Base-by-base conservation (phyloP, 495 filamentous ascomycete genomes). In the Patellaria atrata region DNA sequence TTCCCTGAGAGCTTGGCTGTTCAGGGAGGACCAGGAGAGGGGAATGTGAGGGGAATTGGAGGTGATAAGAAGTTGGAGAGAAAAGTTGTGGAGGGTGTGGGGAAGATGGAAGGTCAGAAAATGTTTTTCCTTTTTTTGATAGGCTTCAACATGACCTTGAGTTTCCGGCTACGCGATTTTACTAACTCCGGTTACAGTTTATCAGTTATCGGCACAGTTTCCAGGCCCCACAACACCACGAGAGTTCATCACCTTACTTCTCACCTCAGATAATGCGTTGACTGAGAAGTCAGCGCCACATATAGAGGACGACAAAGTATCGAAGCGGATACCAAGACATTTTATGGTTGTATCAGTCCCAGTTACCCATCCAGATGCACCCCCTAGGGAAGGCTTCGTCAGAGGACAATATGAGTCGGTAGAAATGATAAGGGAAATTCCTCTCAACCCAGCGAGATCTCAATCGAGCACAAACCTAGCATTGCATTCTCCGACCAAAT, bases 331-430 rank as follows among this genome's bases (percentile, higher is more conserved):
- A 18, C 67, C 67, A 15, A 65, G 75, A 37, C 77, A 79, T 50
- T 93, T 73, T 52, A 82, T 92, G 65, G 70, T 93, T 40, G 70
- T 94, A 4, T 94, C 85, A 10, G 78, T 75, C 52, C 89, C 89
- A 1, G 77, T 80, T 50, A 57, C 58, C 18, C 87, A 94, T 58
- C 72, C 73, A 0, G 75, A 80, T 37, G 75, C 75, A 13, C 73
- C 73, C 3, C 64, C 64, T 9, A 62, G 75, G 13, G 52, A 71
- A 38, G 77, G 78, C 6, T 84, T 79, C 46, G 76, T 92, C 34
- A 64, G 85, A 11, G 89, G 86, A 0, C 63, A 77, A 38, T 96
- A 94, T 55, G 86, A 96, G 60, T 85, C 78, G 10, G 77, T 96
- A 15, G 87, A 94, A 54, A 68, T 94, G 35, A 81, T 96, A 34